Evolutionary conservation across 192 early-diverging fungal species (phyloP).

Genomic region (Entomortierella parvispora): DNA sequence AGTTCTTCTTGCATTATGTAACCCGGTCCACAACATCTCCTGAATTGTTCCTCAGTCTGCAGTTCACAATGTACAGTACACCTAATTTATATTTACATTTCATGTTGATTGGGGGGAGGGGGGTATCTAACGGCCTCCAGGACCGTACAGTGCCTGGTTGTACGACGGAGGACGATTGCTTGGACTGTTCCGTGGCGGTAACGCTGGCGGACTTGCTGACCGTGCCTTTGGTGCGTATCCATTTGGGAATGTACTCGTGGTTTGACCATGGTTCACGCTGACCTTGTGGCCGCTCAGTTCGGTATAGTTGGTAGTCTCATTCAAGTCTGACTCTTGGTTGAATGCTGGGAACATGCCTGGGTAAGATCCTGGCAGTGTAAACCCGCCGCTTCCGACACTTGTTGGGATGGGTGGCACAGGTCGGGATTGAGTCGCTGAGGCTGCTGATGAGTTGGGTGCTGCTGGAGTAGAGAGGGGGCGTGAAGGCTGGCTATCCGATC

Average conservation of each 20-base stretch:
- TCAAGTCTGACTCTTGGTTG: too few species aligned
- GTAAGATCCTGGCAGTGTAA: conserved; percentile 18
- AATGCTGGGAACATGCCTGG: conserved; percentile 21
- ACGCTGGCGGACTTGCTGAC: conserved; percentile 13
- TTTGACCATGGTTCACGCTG: conserved; percentile 5
- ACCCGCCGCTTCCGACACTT: too few species aligned
- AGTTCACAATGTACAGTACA: too few species aligned
- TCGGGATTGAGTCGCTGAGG: too few species aligned
- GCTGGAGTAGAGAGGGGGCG: neutral
- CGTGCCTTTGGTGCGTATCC: neutral
- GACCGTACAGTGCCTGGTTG: too few species aligned
- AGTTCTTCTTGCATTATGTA: too few species aligned
- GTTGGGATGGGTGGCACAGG: neutral
- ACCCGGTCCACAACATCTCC: too few species aligned
- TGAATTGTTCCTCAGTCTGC: too few species aligned
- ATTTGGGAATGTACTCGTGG: conserved; percentile 1
- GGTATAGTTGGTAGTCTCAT: neutral
- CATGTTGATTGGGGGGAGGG: too few species aligned
- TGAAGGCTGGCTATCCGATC: neutral
- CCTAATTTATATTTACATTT: too few species aligned
- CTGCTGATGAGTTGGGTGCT: neutral
- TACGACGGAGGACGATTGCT: neutral
- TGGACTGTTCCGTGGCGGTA: conserved; percentile 13
- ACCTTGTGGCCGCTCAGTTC: neutral
- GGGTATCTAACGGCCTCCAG: too few species aligned